Base-by-base conservation (phyloP, 192 early-diverging fungal genomes). In the Backusella mclennaniae region DNA sequence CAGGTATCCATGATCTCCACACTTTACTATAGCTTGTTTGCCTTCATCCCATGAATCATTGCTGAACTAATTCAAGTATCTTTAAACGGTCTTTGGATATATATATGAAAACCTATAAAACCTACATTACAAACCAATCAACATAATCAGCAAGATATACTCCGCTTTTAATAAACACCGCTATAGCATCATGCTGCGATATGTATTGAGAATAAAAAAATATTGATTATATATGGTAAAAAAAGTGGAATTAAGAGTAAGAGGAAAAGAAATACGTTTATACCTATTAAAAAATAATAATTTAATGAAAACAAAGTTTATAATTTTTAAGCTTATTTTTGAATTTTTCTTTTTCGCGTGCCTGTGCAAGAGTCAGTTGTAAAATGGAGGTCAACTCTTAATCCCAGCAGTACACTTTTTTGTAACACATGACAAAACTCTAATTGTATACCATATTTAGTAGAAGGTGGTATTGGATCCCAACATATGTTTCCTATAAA, bases 371-470 rank as follows among this genome's bases (percentile, higher is more conserved):
- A 56, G 6, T 63, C 56, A 63, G 56, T 4, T 23, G 12, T 26
- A 29, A 29, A 63, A 63, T 29, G 23, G 56, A 63, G 23, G 56
- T 14, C 9, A 63, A 11, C 26, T 29, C 56, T 63, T 63, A 29
- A 14, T 63, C 56, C 56, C 56, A 63, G 56, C 21, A 63, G 56
- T 14, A 14, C 23, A 11, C 21, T 63, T 14, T 53, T 63, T 63
- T 14, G 56, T 63, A 63, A 63, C 56, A 63, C 56, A 63, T 63
- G 56, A 63, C 56, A 63, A 63, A 63, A 63, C 23, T 63, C 23
- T 63, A 63, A 63, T 63, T 63, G 56, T 63, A 63, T 63, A 29
- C 56, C 26, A 26, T 29, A 29, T 63, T 14, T 63, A 63, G 56
- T 56, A 63, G 5, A 63, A 63, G n/a, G 11, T n/a, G 26, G 23